Conservation (phyloP, 148 eudicot species). For the Arbutus unedo region DNA sequence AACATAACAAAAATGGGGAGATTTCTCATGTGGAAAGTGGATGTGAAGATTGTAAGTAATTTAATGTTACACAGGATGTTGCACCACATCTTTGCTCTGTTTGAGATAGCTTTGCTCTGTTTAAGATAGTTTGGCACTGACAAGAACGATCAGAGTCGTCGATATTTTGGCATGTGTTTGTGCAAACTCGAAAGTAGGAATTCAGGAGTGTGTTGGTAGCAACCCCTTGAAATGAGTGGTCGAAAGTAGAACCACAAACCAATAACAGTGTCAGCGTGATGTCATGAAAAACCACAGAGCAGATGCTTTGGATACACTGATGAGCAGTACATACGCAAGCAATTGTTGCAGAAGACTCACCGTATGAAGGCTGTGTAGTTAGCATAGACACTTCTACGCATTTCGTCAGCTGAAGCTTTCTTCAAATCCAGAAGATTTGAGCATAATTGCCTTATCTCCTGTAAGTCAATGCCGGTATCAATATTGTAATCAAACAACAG, state of each 20-base stretch:
- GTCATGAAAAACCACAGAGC: neutral
- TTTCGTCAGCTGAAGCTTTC: constrained; percentile 96
- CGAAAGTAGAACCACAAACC: neutral
- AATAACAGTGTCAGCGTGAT: neutral
- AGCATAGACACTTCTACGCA: constrained; percentile 96
- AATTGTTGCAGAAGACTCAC: constrained; percentile 36
- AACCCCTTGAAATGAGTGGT: neutral
- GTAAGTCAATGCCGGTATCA: constrained; percentile 12
- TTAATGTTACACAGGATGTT: neutral
- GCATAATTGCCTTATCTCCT: constrained; percentile 93
- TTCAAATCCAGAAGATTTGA: constrained; percentile 82
- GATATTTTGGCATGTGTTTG: neutral
- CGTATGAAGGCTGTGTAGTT: constrained; percentile 93
- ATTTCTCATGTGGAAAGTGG: neutral
- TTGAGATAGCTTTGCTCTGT: neutral
- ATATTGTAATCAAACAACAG: neutral
- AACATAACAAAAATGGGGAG: neutral
- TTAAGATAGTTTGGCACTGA: neutral
- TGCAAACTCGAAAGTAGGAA: neutral
- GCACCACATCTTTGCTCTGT: neutral
- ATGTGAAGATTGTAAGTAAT: neutral
- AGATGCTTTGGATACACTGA: neutral
- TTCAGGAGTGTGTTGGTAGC: neutral
- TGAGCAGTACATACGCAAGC: neutral
- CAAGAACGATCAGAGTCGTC: neutral